A percentile compares a stretch with the other conserved stretches of the same genome.
Conservation (phyloP, 83 land plant genomes). For the Diphasiastrum complanatum region DNA sequence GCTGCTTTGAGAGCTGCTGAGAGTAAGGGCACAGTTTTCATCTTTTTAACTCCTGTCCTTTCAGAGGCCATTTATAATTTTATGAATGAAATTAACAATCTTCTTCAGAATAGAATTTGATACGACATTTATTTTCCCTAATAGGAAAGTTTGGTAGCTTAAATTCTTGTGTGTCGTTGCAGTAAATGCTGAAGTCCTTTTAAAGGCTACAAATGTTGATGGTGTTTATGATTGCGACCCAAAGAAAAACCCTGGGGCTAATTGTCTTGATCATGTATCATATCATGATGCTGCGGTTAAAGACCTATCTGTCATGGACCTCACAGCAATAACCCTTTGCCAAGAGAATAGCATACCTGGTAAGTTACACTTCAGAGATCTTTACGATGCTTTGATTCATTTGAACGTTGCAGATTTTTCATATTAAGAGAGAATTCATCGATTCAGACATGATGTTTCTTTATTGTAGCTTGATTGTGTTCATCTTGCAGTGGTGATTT, state of each 20-base stretch:
- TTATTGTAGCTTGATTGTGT: no score
- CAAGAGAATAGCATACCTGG: conserved; percentile 92
- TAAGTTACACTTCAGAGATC: conserved; percentile 14
- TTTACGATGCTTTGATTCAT: background rate
- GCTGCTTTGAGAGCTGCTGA: conserved; percentile 98
- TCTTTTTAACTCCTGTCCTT: no score
- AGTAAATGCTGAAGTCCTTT: conserved; percentile 94
- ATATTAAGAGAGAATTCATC: no score
- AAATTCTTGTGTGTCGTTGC: no score
- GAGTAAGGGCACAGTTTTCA: no score
- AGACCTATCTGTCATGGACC: conserved; percentile 84
- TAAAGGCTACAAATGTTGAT: conserved; percentile 97
- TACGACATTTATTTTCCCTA: no score
- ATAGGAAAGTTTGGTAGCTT: no score
- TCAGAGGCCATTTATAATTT: no score
- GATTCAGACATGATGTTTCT: background rate
- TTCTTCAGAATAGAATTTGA: no score
- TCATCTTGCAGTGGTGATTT: conserved; percentile 70
- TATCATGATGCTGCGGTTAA: conserved; percentile 75
- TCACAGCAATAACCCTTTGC: conserved; percentile 95
- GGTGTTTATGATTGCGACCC: conserved; percentile 92
- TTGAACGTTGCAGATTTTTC: background rate
- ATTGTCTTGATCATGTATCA: conserved; percentile 55
- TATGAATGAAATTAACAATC: no score
- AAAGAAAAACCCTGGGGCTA: conserved; percentile 53